A percentile compares a stretch with the other conserved stretches of the same genome.
phyloP scores from a whole-genome alignment of 805 yeast genomes.

The Starmerella bombi region DNA sequence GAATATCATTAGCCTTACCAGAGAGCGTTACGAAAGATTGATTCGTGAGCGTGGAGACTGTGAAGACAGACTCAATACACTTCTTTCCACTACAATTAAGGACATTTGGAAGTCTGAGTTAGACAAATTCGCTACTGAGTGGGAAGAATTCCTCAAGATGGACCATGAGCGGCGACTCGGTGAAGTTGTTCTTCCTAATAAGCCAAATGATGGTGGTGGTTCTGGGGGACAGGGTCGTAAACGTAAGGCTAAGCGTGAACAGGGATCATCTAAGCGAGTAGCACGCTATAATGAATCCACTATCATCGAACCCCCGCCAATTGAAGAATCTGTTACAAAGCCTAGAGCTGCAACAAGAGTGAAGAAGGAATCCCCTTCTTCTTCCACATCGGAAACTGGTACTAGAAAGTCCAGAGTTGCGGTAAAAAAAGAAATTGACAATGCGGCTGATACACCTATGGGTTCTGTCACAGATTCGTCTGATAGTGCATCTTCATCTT shows the following conservation, averaged over 20 bases:
- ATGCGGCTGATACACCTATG: neutral
- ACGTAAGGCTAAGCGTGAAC: conserved; percentile 26
- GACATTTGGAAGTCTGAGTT: conserved; percentile 82
- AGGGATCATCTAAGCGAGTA: conserved; percentile 16
- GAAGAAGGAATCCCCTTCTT: conserved; percentile 9
- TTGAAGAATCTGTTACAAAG: conserved; percentile 14
- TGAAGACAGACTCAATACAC: conserved; percentile 52
- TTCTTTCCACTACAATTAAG: conserved; percentile 60
- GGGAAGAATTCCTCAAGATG: conserved; percentile 51
- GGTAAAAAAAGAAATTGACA: conserved; percentile 1
- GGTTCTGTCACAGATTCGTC: neutral
- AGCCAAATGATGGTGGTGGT: conserved; percentile 29
- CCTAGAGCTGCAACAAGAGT: conserved; percentile 7
- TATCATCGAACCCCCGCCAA: conserved; percentile 18
- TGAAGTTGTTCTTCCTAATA: conserved; percentile 29
- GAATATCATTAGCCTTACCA: conserved; percentile 88
- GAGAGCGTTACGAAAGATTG: conserved; percentile 72
- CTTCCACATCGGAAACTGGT: too few species aligned
- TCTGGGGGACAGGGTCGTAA: conserved; percentile 24
- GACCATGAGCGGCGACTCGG: conserved; percentile 50
- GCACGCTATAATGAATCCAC: conserved; percentile 10
- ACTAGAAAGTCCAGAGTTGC: neutral
- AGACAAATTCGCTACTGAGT: conserved; percentile 53
- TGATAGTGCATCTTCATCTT: neutral
- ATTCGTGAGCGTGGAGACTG: conserved; percentile 58